These are phyloP conservation scores for Cyclotella cryptica DNA, from an alignment of 108 stramenopile species.

Conservation along the genomic window DNA sequence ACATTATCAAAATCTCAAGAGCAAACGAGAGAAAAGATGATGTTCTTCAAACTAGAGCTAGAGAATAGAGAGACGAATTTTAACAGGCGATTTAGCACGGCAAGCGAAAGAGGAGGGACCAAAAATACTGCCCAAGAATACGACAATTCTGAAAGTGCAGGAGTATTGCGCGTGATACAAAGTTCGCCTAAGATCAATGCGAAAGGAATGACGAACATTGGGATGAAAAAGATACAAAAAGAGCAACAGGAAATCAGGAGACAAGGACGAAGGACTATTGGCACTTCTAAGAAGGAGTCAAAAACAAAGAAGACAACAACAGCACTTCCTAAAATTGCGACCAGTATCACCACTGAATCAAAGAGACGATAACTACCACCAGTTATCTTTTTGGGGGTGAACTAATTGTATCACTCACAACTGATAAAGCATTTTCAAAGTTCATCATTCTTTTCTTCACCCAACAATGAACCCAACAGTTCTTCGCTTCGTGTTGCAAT, in stretches of 20 bases:
- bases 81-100: constrained; percentile 5
- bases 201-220: not conserved
- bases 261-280: not conserved
- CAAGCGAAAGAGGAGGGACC: not conserved
- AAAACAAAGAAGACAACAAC: not conserved
- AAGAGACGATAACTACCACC: no score
- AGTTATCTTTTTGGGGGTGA: no score
- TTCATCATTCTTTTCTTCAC: constrained; percentile 28
- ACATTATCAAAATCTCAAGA: constrained; percentile 14
- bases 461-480: constrained; percentile 12
- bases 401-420: not conserved
- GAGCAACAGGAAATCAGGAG: not conserved
- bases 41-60: constrained; percentile 32
- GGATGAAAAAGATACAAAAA: not conserved
- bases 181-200: not conserved
- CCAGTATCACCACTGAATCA: no score
- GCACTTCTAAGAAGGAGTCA: not conserved
- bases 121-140: not conserved
- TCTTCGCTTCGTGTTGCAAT: not conserved
- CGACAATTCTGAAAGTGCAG: not conserved
- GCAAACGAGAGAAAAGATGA: constrained; percentile 26
- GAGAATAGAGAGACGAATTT: constrained; percentile 43
- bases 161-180: constrained; percentile 40
- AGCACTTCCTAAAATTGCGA: no score
- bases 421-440: not conserved